Percentiles rank a stretch among this genome's conserved stretches.
Conservation (phyloP, 306 rosid species). For the Myrica gale region DNA sequence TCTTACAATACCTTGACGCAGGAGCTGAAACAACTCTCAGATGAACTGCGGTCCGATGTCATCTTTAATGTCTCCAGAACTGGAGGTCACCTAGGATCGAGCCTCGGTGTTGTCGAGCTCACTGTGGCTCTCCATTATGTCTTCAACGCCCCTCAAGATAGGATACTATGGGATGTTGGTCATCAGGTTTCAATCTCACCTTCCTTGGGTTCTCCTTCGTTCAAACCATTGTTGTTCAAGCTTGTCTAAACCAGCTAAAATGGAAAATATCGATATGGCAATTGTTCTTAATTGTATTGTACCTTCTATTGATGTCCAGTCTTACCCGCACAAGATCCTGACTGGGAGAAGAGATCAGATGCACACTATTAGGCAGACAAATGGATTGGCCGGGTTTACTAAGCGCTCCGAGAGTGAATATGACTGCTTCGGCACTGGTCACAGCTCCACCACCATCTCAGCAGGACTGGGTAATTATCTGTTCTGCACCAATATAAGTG, state of each 20-base stretch:
- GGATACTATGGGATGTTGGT: slow-evolving; percentile 94
- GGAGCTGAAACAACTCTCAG: slow-evolving; percentile 90
- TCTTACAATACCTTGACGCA: slow-evolving; percentile 30
- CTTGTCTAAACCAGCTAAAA: not conserved
- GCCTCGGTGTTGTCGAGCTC: slow-evolving; percentile 95
- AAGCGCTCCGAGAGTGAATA: slow-evolving; percentile 89
- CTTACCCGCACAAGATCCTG: slow-evolving; percentile 93
- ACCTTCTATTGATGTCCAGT: slow-evolving; percentile 47
- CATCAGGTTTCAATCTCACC: slow-evolving; percentile 66
- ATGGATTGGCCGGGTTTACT: slow-evolving; percentile 87
- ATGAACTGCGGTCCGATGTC: slow-evolving; percentile 89
- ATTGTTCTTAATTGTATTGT: slow-evolving; percentile 7
- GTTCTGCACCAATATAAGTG: not conserved
- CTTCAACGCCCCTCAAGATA: slow-evolving; percentile 86
- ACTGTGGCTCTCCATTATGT: slow-evolving; percentile 96
- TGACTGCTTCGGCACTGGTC: slow-evolving; percentile 96
- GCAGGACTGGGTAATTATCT: slow-evolving; percentile 86
- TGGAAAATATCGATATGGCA: not conserved
- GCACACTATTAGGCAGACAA: slow-evolving; percentile 87
- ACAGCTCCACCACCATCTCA: slow-evolving; percentile 97
- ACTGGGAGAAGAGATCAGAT: slow-evolving; percentile 90
- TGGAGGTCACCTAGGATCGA: slow-evolving; percentile 97
- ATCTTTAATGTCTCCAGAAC: slow-evolving; percentile 92
- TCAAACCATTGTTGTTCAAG: not conserved
- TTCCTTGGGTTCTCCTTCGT: slow-evolving; percentile 18